A percentile compares a stretch with the other conserved stretches of the same genome.
phyloP scores from a whole-genome alignment of 306 rosid genomes.

The Alnus glutinosa region DNA sequence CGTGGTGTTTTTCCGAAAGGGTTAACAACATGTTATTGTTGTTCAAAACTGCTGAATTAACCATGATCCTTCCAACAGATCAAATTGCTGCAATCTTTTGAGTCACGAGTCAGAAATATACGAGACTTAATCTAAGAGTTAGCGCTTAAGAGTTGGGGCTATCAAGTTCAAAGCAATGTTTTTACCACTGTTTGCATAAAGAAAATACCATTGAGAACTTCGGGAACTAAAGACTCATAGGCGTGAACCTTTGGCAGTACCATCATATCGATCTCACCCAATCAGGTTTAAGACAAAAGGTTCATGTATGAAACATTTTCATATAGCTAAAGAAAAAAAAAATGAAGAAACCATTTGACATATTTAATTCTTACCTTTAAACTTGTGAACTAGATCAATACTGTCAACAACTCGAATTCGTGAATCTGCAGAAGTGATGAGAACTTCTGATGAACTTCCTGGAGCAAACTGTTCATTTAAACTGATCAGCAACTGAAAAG shows the following conservation, averaged over 20 bases:
- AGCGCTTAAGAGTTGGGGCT: not conserved
- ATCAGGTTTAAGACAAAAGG: not conserved
- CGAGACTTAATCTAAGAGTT: not conserved
- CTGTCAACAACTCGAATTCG: constrained; percentile 90
- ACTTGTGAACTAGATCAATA: constrained; percentile 82
- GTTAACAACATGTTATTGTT: not conserved
- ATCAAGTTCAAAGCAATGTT: not conserved
- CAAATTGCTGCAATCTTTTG: not conserved
- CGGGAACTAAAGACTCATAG: not conserved
- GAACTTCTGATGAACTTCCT: constrained; percentile 91
- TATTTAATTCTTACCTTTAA: constrained; percentile 65
- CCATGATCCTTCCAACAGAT: not conserved
- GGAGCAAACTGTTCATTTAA: constrained; percentile 84
- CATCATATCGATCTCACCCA: not conserved
- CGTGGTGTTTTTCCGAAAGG: not conserved
- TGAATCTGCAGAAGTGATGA: constrained; percentile 95
- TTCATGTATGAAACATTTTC: constrained; percentile 7
- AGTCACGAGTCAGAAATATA: not conserved
- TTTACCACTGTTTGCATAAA: not conserved
- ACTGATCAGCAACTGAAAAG: constrained; percentile 37
- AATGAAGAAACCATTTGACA: constrained; percentile 13
- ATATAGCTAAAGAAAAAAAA: constrained; percentile 17
- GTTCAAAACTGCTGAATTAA: not conserved
- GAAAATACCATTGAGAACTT: not conserved
- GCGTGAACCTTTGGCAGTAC: not conserved